Percentiles rank a stretch among this genome's conserved stretches.
phyloP scores from a whole-genome alignment of 2,329 filamentous ascomycete species.

The Celoporthe dispersa region DNA sequence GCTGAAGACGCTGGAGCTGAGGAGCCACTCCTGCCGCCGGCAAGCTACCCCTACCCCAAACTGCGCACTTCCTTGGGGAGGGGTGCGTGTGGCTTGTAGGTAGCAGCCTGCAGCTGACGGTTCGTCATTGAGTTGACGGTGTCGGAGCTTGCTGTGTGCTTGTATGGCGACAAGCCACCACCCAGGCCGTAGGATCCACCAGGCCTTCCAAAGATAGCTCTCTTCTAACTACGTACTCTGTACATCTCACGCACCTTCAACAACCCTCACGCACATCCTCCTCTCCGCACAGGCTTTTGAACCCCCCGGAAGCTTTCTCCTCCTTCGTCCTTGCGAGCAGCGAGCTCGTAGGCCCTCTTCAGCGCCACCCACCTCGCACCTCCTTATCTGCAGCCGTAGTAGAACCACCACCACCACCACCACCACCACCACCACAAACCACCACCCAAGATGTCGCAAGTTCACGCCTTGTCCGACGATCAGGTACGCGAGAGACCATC shows the following conservation, averaged over 20 bases:
- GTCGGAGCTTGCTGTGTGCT: constrained; percentile 14
- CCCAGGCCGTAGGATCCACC: constrained; percentile 24
- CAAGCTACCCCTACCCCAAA: neutral
- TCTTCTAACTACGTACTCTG: neutral
- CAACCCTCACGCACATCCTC: constrained; percentile 11
- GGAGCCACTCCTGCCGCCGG: constrained; percentile 3
- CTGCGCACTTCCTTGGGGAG: neutral
- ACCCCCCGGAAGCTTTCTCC: neutral
- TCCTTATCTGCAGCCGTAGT: constrained; percentile 29
- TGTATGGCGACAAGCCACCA: constrained; percentile 23
- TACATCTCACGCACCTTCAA: constrained; percentile 12
- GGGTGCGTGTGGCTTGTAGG: constrained; percentile 14
- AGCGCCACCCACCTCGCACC: constrained; percentile 5
- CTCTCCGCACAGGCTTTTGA: neutral
- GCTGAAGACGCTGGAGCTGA: neutral
- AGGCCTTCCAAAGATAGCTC: constrained; percentile 15
- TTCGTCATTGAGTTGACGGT: constrained; percentile 16
- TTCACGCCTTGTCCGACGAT: constrained; percentile 95
- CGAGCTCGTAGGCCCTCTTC: constrained; percentile 9
- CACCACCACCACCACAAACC: constrained; percentile 2
- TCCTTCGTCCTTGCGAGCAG: constrained; percentile 6
- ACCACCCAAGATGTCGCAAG: constrained; percentile 78
- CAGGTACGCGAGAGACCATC: constrained; percentile 66
- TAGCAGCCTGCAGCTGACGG: constrained; percentile 1
- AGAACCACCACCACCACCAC: constrained; percentile 25